Base-by-base conservation (phyloP, 1,139 yeast species). In the Pneumocystis canis region DNA sequence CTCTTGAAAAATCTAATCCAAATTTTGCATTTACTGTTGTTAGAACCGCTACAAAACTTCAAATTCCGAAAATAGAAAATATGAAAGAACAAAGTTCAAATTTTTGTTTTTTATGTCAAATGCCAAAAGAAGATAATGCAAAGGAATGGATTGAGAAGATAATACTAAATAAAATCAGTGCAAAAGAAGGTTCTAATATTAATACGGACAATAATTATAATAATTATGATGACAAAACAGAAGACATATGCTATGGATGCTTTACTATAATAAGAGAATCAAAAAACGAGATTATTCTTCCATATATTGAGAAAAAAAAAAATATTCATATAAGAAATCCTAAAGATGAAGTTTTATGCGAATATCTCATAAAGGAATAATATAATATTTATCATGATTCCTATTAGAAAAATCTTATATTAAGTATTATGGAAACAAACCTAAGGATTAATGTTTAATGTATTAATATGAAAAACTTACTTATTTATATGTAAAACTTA, bases 21-120 rank as follows among this genome's bases (percentile, higher is more conserved):
- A 89, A 95, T 62, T 89, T 94, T 3, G 92, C 94, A 1, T 86
- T 97, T 0, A 90, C 98, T 0, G 97, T 92, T 25, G 90, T 89
- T 14, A 84, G 88, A 67, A 90, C 96, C 0, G 96, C 95, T 11
- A 84, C 84, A 62, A 90, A 92, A 72, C 75, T 92, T 61, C 82
- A 82, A 0, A 79, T 80, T 9, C 89, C 70, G 2, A 11, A 47
- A 11, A 58, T 64, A 25, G 60, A 66, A n/a, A 47, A 41, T 7
- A 56, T 54, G 14, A 58, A 69, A n/a, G 69, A 66, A 4, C 63
- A 65, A 5, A 25, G 16, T 20, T 47, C 54, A 25, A 25, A 25
- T 11, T 25, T 47, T 47, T 66, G 67, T 20, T 65, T 54, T 3
- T 61, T 68, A 5, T 87, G 94, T 72, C 54, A 70, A 84, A 0